Evolutionary conservation across 1,284 basidiomycete species (phyloP).

Genomic region (Coniophora puteana): DNA sequence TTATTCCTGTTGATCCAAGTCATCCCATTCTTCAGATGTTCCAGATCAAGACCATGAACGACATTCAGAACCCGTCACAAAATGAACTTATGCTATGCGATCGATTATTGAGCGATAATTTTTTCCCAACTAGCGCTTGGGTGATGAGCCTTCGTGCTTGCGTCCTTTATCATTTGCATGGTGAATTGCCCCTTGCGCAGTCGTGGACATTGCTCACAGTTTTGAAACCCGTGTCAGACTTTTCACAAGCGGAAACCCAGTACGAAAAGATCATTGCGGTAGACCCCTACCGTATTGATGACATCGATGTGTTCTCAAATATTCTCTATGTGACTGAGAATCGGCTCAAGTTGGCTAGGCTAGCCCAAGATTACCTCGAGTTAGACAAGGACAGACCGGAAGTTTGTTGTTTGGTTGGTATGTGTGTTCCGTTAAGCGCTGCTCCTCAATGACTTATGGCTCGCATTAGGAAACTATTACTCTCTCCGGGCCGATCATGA

Average conservation of each 20-base stretch:
- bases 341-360: conserved; percentile 80
- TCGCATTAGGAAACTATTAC: conserved; percentile 91
- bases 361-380: conserved; percentile 89
- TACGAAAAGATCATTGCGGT: conserved; percentile 79
- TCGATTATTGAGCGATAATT: conserved; percentile 62
- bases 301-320: conserved; percentile 96
- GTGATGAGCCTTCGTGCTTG: conserved; percentile 84
- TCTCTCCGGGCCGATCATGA: conserved; percentile 91
- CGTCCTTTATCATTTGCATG: conserved; percentile 87
- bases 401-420: conserved; percentile 92
- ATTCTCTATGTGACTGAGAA: conserved; percentile 96
- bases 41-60: conserved; percentile 85
- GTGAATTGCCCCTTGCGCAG: conserved; percentile 39
- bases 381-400: conserved; percentile 91
- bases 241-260: conserved; percentile 76
- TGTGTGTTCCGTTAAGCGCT: conserved; percentile 23
- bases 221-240: conserved; percentile 53
- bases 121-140: conserved; percentile 85
- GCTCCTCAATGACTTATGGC: background rate
- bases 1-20: conserved; percentile 60
- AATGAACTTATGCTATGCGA: conserved; percentile 79
- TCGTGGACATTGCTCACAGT: conserved; percentile 4
- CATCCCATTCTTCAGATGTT: conserved; percentile 85
- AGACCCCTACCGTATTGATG: conserved; percentile 91
- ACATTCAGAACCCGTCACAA: conserved; percentile 84